A percentile compares a stretch with the other conserved stretches of the same genome.
phyloP scores from a whole-genome alignment of 2,329 filamentous ascomycete species.

The Trichoderma sp. region DNA sequence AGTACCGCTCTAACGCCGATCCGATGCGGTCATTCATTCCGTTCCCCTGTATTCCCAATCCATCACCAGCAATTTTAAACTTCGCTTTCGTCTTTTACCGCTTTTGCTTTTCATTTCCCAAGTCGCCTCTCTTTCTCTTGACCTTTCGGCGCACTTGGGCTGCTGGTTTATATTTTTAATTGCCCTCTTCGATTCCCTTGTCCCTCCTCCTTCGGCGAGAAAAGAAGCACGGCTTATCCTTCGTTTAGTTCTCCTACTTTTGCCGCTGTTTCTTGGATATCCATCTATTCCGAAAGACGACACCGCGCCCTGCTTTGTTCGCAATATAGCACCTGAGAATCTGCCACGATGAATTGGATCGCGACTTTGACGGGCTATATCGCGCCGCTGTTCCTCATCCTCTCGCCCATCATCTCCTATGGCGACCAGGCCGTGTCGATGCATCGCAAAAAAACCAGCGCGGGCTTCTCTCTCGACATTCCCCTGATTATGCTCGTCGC shows the following conservation, averaged over 20 bases:
- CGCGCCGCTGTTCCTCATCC: conserved; percentile 60
- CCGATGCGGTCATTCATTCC: background rate
- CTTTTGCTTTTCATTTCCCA: background rate
- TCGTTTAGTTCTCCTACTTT: background rate
- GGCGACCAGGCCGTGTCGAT: conserved; percentile 64
- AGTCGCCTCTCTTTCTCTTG: background rate
- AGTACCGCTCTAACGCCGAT: conserved; percentile 7
- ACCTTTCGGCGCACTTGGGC: background rate
- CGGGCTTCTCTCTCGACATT: conserved; percentile 68
- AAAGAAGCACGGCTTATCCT: background rate
- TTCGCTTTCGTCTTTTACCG: conserved; percentile 11
- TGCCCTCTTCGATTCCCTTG: background rate
- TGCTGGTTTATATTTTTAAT: background rate
- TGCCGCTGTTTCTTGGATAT: conserved; percentile 8
- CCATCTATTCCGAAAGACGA: background rate
- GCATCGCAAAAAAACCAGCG: conserved; percentile 60
- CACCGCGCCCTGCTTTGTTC: background rate
- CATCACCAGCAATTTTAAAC: conserved; percentile 15
- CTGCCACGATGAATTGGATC: conserved; percentile 40
- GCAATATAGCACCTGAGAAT: background rate
- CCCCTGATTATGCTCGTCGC: conserved; percentile 70
- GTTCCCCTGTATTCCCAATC: conserved; percentile 12
- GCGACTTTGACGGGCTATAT: conserved; percentile 52
- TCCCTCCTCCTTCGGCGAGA: background rate
- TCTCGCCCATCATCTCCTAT: conserved; percentile 63